Evolutionary conservation across 169 alveolate genomes (phyloP).

Genomic region (Plasmodium vivax): DNA sequence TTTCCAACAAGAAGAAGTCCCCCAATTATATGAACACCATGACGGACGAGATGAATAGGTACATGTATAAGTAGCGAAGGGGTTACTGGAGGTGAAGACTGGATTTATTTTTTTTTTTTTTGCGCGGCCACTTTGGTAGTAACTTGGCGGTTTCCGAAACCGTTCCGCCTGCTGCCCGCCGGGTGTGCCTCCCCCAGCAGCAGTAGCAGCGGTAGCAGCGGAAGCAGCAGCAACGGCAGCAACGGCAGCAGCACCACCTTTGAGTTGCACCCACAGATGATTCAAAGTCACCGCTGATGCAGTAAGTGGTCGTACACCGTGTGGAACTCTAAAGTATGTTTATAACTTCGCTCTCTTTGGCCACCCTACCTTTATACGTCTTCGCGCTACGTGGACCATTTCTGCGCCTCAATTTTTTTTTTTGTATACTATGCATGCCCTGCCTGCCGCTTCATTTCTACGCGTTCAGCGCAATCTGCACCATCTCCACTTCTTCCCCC

Average conservation of each 20-base stretch:
- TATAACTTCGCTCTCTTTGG: not conserved
- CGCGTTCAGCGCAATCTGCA: not conserved
- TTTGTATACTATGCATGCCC: constrained; percentile 2
- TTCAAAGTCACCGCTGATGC: not conserved
- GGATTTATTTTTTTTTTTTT: not conserved
- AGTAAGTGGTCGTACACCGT: not conserved
- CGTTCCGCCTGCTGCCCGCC: not conserved
- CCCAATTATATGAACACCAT: constrained; percentile 12
- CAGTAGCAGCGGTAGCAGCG: too few species aligned
- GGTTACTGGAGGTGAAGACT: not conserved
- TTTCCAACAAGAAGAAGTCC: constrained; percentile 12
- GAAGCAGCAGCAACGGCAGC: too few species aligned
- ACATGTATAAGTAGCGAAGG: constrained; percentile 1
- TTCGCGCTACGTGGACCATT: not conserved
- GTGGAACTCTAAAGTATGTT: not conserved
- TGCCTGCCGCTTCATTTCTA: not conserved
- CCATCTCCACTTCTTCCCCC: not conserved
- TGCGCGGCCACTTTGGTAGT: not conserved
- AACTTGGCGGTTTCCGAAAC: not conserved
- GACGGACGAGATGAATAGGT: constrained; percentile 12
- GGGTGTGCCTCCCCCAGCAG: not conserved
- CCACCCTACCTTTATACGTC: not conserved
- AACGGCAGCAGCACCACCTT: not conserved
- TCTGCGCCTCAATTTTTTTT: not conserved
- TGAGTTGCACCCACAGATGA: not conserved